A percentile compares a stretch with the other conserved stretches of the same genome.
Evolutionary conservation across 176 grass and related monocot genomes (phyloP).

Genomic region (Rhipidocladum racemiflorum): DNA sequence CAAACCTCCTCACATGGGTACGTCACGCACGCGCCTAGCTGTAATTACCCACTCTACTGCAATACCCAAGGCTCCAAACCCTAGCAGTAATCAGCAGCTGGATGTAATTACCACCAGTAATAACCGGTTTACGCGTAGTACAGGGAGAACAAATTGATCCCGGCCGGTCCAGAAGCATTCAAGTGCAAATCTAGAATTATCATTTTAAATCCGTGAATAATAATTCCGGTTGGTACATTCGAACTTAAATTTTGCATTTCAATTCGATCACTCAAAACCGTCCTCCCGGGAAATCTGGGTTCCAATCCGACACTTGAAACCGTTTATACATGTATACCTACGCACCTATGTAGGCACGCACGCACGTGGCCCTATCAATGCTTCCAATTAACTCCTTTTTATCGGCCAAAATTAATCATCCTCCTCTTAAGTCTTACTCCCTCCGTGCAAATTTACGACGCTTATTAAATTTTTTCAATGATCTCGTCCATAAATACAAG

Average conservation of each 20-base stretch:
- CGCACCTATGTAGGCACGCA: neutral
- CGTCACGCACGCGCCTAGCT: neutral
- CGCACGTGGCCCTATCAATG: neutral
- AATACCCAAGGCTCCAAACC: neutral
- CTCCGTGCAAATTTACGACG: no score
- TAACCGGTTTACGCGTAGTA: neutral
- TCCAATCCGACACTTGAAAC: neutral
- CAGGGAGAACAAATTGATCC: no score
- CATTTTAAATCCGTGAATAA: neutral
- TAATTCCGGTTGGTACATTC: neutral
- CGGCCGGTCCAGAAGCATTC: no score
- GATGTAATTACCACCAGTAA: neutral
- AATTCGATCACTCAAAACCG: neutral
- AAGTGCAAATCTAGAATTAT: neutral
- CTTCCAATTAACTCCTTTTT: neutral
- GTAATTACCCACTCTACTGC: neutral
- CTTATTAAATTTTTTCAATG: no score
- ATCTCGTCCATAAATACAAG: no score
- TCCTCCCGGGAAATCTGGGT: neutral
- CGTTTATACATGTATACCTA: neutral
- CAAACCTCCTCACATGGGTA: constrained; percentile 71
- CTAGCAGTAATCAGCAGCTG: neutral
- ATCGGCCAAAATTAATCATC: neutral
- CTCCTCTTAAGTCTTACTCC: no score
- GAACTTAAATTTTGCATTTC: neutral